phyloP scores from a whole-genome alignment of 805 yeast species.

The Kodamaea kaohsiungensis region DNA sequence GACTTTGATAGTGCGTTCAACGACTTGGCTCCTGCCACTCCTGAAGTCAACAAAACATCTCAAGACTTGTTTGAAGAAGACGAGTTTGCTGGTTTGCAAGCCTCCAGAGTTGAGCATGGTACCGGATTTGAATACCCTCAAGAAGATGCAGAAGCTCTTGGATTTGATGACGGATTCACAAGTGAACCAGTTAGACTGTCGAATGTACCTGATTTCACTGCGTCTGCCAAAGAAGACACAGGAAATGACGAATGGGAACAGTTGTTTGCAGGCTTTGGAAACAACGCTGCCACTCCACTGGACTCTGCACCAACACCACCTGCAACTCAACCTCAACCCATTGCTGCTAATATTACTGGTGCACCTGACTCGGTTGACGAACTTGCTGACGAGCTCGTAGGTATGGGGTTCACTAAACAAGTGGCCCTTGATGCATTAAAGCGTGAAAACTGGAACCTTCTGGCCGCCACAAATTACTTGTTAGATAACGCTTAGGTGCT shows the following conservation, averaged over 20 bases:
- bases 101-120: conserved; percentile 31
- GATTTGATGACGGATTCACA: conserved; percentile 34
- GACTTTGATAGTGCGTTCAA: conserved; percentile 40
- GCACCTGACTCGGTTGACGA: conserved; percentile 40
- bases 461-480: conserved; percentile 83
- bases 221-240: conserved; percentile 12
- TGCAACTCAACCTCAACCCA: conserved; percentile 15
- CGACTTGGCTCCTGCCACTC: conserved; percentile 37
- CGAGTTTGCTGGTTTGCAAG: conserved; percentile 41
- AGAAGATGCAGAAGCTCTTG: conserved; percentile 21
- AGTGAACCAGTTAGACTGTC: conserved; percentile 9
- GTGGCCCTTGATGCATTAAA: conserved; percentile 70
- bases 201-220: conserved; percentile 17
- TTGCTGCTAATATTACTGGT: conserved; percentile 15
- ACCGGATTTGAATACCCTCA: conserved; percentile 28
- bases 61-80: conserved; percentile 33
- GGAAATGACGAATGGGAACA: conserved; percentile 89
- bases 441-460: conserved; percentile 71
- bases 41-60: conserved; percentile 13
- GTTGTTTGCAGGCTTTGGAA: conserved; percentile 86
- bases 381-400: conserved; percentile 75
- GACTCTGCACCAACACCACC: conserved; percentile 8
- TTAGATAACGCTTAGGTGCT: conserved; percentile 61
- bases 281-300: conserved; percentile 22
- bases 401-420: conserved; percentile 81